Conservation (phyloP, 2,329 filamentous ascomycete genomes). For the Nothophoma quercina region DNA sequence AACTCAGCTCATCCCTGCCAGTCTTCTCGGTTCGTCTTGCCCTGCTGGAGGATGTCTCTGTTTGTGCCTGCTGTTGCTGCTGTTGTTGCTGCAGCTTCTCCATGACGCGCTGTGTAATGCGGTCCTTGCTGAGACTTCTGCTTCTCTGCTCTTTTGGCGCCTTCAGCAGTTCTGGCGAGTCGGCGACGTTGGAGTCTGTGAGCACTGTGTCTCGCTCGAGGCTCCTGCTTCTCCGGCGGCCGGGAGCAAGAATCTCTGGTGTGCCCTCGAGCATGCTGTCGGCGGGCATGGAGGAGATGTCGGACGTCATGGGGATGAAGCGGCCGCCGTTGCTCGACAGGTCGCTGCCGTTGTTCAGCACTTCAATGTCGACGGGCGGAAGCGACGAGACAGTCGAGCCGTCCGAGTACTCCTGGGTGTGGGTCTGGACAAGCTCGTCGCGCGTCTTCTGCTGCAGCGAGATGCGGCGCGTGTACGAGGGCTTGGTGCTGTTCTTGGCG, state of each 20-base stretch:
- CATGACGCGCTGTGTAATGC: conserved; percentile 72
- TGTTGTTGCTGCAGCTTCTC: conserved; percentile 68
- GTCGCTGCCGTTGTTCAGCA: conserved; percentile 75
- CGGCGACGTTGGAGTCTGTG: conserved; percentile 30
- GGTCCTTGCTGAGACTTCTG: conserved; percentile 70
- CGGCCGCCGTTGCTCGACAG: conserved; percentile 68
- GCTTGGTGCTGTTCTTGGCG: conserved; percentile 71
- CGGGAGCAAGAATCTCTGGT: conserved; percentile 53
- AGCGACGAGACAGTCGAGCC: conserved; percentile 75
- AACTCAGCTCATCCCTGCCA: conserved; percentile 40
- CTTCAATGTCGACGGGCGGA: conserved; percentile 87
- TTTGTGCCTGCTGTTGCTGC: conserved; percentile 58
- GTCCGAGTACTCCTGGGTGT: conserved; percentile 69
- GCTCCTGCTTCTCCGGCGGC: conserved; percentile 60
- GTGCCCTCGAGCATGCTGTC: conserved; percentile 72
- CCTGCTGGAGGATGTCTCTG: conserved; percentile 48
- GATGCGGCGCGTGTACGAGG: conserved; percentile 72
- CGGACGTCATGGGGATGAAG: conserved; percentile 75
- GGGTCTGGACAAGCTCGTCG: conserved; percentile 37
- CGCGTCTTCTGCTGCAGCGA: conserved; percentile 63
- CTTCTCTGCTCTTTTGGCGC: conserved; percentile 66
- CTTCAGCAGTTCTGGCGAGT: conserved; percentile 54
- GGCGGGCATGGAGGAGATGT: conserved; percentile 84
- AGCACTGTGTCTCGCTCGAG: conserved; percentile 51
- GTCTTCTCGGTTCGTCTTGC: conserved; percentile 27